A percentile compares a stretch with the other conserved stretches of the same genome.
phyloP scores from a whole-genome alignment of 2,329 filamentous ascomycete genomes.

The Scorias spongiosa region DNA sequence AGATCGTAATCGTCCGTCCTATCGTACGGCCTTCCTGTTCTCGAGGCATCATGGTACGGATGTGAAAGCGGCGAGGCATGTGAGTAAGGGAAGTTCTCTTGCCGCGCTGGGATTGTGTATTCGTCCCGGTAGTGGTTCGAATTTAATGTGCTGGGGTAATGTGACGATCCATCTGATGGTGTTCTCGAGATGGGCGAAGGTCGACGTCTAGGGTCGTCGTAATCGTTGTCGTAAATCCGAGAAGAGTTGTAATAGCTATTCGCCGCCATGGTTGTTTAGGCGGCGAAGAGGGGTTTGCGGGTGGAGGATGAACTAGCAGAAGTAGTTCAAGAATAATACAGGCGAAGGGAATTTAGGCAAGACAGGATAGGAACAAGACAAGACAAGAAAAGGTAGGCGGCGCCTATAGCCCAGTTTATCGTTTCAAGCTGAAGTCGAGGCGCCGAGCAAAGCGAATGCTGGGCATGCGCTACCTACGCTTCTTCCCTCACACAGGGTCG shows the following conservation, averaged over 20 bases:
- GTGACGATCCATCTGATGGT: conserved; percentile 9
- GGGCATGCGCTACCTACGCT: too few relatives aligned
- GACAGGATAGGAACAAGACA: too few relatives aligned
- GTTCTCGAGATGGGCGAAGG: conserved; percentile 15
- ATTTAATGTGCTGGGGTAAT: conserved; percentile 20
- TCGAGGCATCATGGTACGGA: conserved; percentile 38
- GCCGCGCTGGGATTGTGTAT: conserved; percentile 20
- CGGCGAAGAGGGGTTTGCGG: too few relatives aligned
- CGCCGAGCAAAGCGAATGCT: too few relatives aligned
- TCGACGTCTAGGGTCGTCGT: conserved; percentile 25
- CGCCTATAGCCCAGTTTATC: too few relatives aligned
- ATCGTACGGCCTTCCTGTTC: conserved; percentile 26
- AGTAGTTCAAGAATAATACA: too few relatives aligned
- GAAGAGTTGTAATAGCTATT: conserved; percentile 47
- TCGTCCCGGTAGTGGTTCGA: conserved; percentile 8
- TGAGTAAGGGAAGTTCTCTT: conserved; percentile 9
- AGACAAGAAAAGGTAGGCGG: too few relatives aligned
- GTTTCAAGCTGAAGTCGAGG: too few relatives aligned
- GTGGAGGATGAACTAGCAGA: too few relatives aligned
- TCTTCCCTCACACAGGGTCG: too few relatives aligned
- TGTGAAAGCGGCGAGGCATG: conserved; percentile 6
- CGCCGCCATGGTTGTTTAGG: conserved; percentile 24
- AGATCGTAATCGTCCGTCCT: conserved; percentile 31
- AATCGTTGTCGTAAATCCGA: conserved; percentile 18
- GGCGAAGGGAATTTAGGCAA: too few relatives aligned